Conservation (phyloP, 306 rosid genomes). For the Cicer pinnatifidum region DNA sequence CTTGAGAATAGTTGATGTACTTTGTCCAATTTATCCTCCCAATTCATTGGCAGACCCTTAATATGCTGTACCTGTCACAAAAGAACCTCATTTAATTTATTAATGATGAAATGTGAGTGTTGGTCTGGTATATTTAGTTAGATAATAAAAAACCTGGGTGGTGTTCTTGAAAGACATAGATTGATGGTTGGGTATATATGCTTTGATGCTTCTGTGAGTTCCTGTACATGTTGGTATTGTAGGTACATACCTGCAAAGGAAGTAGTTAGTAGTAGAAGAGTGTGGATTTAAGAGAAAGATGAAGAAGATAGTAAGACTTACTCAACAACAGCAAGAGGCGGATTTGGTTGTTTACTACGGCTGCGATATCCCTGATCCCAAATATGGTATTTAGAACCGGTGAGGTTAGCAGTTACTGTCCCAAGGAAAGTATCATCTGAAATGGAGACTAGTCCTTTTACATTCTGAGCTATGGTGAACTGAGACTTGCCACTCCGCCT, state of each 20-base stretch:
- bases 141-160: conserved; percentile 54
- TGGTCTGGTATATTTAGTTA: too few relatives aligned
- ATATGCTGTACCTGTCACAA: conserved; percentile 60
- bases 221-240: conserved; percentile 82
- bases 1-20: conserved; percentile 73
- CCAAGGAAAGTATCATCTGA: conserved; percentile 77
- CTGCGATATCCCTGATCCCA: conserved; percentile 77
- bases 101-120: neutral
- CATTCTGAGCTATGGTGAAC: conserved; percentile 65
- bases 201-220: conserved; percentile 77
- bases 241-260: conserved; percentile 64
- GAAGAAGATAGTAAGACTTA: conserved; percentile 41
- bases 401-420: conserved; percentile 68
- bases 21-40: conserved; percentile 68
- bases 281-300: neutral
- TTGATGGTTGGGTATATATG: conserved; percentile 81
- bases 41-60: conserved; percentile 70
- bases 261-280: neutral
- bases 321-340: conserved; percentile 74
- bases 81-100: too few relatives aligned
- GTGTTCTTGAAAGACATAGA: conserved; percentile 71
- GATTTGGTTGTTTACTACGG: conserved; percentile 50
- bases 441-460: conserved; percentile 61
- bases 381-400: conserved; percentile 81
- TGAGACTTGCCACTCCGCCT: conserved; percentile 71